Percentiles rank a stretch among this genome's conserved stretches.
phyloP scores from a whole-genome alignment of 805 yeast genomes.

The Wickerhamomyces pijperi region DNA sequence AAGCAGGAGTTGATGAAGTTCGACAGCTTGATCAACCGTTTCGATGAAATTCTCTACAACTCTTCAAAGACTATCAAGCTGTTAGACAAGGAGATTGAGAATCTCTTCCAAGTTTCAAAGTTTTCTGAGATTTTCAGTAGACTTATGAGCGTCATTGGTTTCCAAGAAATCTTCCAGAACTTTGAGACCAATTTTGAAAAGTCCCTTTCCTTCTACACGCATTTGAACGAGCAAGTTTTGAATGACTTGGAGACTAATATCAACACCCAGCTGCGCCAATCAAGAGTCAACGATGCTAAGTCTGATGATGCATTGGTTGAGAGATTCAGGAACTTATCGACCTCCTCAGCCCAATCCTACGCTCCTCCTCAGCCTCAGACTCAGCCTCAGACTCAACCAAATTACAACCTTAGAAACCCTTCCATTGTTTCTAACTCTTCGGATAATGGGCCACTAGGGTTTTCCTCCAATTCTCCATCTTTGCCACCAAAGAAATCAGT shows the following conservation, averaged over 20 bases:
- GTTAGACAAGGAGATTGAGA: conserved; percentile 34
- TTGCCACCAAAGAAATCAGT: conserved; percentile 4
- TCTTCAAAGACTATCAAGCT: conserved; percentile 45
- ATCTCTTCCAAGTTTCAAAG: conserved; percentile 28
- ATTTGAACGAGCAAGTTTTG: conserved; percentile 20
- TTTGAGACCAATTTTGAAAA: conserved; percentile 47
- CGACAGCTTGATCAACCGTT: conserved; percentile 50
- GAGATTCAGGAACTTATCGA: conserved; percentile 10
- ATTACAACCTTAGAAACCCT: conserved; percentile 3
- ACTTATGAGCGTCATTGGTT: conserved; percentile 28
- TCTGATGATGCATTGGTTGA: conserved; percentile 8
- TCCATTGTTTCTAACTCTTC: not conserved
- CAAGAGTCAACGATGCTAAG: conserved; percentile 3
- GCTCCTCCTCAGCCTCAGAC: conserved; percentile 6
- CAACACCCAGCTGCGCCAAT: conserved; percentile 4
- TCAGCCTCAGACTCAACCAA: too few relatives aligned
- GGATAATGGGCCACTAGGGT: not conserved
- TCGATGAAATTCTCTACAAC: conserved; percentile 56
- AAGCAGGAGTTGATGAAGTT: conserved; percentile 69
- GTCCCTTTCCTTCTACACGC: conserved; percentile 55
- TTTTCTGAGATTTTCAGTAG: conserved; percentile 27
- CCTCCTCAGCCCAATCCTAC: conserved; percentile 3
- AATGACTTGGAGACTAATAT: conserved; percentile 13
- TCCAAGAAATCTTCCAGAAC: conserved; percentile 44
- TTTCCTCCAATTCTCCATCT: conserved; percentile 2